Evolutionary conservation across 2,329 filamentous ascomycete genomes (phyloP).

Genomic region (Sarocladiaceae sp.): DNA sequence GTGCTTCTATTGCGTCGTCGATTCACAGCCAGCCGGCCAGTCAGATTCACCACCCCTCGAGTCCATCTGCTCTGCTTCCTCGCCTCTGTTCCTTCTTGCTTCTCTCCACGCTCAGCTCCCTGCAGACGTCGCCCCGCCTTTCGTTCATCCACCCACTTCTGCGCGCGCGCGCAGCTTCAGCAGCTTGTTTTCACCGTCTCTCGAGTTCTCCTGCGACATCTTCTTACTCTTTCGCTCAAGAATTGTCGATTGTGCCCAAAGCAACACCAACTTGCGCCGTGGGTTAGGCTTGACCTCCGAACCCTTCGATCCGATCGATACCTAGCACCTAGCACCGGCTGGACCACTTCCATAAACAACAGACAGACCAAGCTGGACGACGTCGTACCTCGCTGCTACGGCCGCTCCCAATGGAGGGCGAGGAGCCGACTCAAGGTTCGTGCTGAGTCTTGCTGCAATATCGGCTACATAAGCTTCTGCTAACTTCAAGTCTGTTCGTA

Average conservation of each 20-base stretch:
- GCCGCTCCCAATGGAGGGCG: conserved; percentile 38
- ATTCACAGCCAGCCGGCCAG: background rate
- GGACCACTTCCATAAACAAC: background rate
- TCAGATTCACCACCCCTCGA: background rate
- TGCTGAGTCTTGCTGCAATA: background rate
- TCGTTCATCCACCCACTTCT: background rate
- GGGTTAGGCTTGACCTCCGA: too few relatives aligned
- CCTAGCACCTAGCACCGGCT: too few relatives aligned
- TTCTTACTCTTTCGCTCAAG: background rate
- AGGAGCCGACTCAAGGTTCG: conserved; percentile 39
- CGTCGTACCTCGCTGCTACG: conserved; percentile 20
- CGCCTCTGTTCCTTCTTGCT: background rate
- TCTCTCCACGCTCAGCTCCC: conserved; percentile 7
- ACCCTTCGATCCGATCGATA: too few relatives aligned
- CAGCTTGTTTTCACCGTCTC: background rate
- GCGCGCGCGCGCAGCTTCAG: background rate
- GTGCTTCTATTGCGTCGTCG: conserved; percentile 1
- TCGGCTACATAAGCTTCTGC: background rate
- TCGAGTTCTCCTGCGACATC: background rate
- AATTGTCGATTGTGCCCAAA: too few relatives aligned
- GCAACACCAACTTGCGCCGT: too few relatives aligned
- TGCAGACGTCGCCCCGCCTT: conserved; percentile 3
- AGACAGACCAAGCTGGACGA: background rate
- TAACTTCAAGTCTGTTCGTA: conserved; percentile 15
- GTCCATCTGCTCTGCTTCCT: background rate